Base-by-base conservation (phyloP, 1,139 yeast species). In the Pichia sp. region DNA sequence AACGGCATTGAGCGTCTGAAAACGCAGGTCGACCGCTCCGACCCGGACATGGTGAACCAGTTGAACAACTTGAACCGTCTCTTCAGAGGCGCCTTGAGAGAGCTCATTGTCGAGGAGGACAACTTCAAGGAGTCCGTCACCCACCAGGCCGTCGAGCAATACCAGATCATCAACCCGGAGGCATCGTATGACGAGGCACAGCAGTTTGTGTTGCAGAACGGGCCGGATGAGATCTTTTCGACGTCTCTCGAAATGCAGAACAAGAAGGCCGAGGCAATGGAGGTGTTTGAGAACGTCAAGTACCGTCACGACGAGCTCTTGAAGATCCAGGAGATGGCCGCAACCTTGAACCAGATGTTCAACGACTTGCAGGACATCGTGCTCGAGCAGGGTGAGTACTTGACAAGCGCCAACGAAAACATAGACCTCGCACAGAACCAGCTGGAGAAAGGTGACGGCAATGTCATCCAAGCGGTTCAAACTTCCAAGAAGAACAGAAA, bases 401-500 rank as follows among this genome's bases (percentile, higher is more conserved):
- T 61, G 24, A 59, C 59, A 24, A 43, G 17, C 33, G 60, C 55
- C 14, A 47, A 46, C 17, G 40, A 53, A 7, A 52, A 59, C 48
- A 45, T 58, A 7, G 46, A 51, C 10, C 12, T 16, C 1, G 59
- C 63, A 34, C 55, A 53, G 20, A 24, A 24, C 4, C 55, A 60
- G 27, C n/a, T 60, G 12, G 65, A 63, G 50, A 56, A 54, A 40
- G 65, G 64, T 33, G 64, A 61, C 51, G 61, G 57, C 16, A 56
- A 61, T 48, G 54, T 61, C 9, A 47, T 60, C 17, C 51, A 48
- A 5, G 64, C 63, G 9, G 54, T 52, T 20, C 46, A 51, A 9
- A 48, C 52, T 43, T 58, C 64, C 7, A 58, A 60, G 49, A 60
- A 56, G 40, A 53, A 56, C 17, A 57, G 62, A 34, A 59, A 53